phyloP scores from a whole-genome alignment of 1,139 yeast genomes.

The Lodderomyces parapsilosis region DNA sequence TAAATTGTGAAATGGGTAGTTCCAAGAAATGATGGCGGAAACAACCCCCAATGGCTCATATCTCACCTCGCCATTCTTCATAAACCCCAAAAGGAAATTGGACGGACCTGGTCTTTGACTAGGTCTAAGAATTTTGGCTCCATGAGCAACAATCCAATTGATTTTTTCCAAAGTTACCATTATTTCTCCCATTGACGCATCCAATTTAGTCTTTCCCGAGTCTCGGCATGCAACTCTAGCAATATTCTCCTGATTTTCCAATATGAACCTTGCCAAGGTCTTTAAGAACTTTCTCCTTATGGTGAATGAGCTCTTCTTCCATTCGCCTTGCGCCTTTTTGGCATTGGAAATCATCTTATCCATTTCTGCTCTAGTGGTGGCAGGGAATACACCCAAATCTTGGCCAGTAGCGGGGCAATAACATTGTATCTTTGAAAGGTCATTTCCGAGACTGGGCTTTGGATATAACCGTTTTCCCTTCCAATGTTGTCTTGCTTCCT shows the following conservation, averaged over 20 bases:
- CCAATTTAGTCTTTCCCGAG: conserved; percentile 92
- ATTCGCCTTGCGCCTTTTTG: conserved; percentile 54
- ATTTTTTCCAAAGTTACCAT: conserved; percentile 91
- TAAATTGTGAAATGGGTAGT: conserved; percentile 90
- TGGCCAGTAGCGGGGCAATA: conserved; percentile 98
- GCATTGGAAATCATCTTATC: conserved; percentile 61
- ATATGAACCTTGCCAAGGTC: conserved; percentile 68
- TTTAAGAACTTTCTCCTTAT: conserved; percentile 68
- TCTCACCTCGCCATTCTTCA: conserved; percentile 91
- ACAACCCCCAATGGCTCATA: conserved; percentile 92
- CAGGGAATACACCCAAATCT: conserved; percentile 67
- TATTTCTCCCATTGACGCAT: conserved; percentile 94
- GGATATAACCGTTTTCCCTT: conserved; percentile 79
- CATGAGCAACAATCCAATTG: conserved; percentile 84
- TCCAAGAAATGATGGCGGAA: conserved; percentile 92
- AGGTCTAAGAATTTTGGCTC: conserved; percentile 67
- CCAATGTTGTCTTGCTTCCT: conserved; percentile 89
- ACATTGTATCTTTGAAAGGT: conserved; percentile 70
- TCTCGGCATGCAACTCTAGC: conserved; percentile 95
- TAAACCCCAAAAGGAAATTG: conserved; percentile 58
- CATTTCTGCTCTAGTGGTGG: conserved; percentile 66
- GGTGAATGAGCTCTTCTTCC: conserved; percentile 58
- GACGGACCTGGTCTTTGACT: conserved; percentile 86
- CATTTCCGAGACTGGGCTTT: conserved; percentile 48
- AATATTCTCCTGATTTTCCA: conserved; percentile 80